phyloP scores from a whole-genome alignment of 2,329 filamentous ascomycete species.

The Penicillium sp. region DNA sequence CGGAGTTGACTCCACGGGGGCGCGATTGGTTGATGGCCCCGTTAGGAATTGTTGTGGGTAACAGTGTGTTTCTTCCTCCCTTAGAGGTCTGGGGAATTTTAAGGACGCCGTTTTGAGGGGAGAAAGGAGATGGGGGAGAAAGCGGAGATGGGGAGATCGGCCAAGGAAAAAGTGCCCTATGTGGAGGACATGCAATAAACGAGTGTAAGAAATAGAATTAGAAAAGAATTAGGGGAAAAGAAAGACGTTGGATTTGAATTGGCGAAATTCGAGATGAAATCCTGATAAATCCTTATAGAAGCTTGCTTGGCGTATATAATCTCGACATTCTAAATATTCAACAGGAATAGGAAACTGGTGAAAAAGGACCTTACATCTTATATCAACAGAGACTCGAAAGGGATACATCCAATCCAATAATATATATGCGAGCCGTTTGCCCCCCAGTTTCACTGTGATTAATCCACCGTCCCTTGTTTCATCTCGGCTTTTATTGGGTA shows the following conservation, averaged over 20 bases:
- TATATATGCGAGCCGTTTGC: neutral
- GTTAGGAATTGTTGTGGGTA: constrained; percentile 4
- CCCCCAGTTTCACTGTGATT: constrained; percentile 16
- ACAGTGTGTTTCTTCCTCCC: constrained; percentile 7
- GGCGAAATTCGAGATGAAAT: neutral
- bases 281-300: neutral
- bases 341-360: neutral
- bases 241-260: neutral
- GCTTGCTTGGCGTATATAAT: constrained; percentile 5
- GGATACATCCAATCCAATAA: neutral
- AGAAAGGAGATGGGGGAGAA: constrained; percentile 3
- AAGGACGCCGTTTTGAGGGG: constrained; percentile 25
- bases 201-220: neutral
- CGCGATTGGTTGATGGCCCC: constrained; percentile 4
- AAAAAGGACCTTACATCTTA: neutral
- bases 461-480: constrained; percentile 22
- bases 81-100: constrained; percentile 12
- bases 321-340: neutral
- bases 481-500: constrained; percentile 5
- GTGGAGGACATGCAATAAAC: neutral
- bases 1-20: constrained; percentile 18
- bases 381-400: neutral
- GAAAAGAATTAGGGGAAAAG: neutral
- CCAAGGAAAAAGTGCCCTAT: constrained; percentile 1
- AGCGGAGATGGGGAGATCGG: constrained; percentile 4